Evolutionary conservation across 345 rosid species (phyloP), one percentile per base, ranked within the genome.

Genomic region (Geranium rotundifolium): DNA sequence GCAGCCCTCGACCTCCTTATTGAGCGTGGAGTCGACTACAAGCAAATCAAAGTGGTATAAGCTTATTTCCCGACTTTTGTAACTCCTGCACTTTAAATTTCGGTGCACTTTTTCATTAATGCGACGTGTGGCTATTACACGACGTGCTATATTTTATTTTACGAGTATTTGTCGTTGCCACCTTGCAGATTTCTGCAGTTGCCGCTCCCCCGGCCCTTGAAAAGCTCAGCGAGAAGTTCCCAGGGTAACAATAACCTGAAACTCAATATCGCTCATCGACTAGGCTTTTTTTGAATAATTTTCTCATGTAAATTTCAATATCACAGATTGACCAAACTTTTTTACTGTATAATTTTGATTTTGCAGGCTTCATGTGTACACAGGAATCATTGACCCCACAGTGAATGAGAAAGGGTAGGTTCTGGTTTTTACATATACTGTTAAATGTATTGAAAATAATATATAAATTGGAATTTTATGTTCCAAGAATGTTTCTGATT

Each of bases 121-220:
- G n/a, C n/a, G n/a, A n/a, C n/a, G n/a, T n/a, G n/a, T n/a, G n/a
- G n/a, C n/a, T n/a, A n/a, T n/a, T n/a, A n/a, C n/a, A n/a, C n/a
- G n/a, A n/a, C n/a, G n/a, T n/a, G n/a, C n/a, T n/a, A n/a, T n/a
- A n/a, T n/a, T n/a, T n/a, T n/a, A n/a, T n/a, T n/a, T n/a, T n/a
- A n/a, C n/a, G n/a, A n/a, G n/a, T n/a, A n/a, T n/a, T n/a, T n/a
- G n/a, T n/a, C n/a, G n/a, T n/a, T 31, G 4, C 37, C 37, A 31
- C 7, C 4, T 31, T n/a, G 59, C 85, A 92, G 98, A 87, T 92
- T 74, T 87, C 90, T 73, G 98, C 95, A 19, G 71, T 83, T 56
- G 88, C 98, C 71, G 89, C 93, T 64, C 96, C 98, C 69, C 95
- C 96, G 13, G 95, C 96, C 68, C 91, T 92, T 37, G 74, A 85